phyloP scores from a whole-genome alignment of 1,139 yeast genomes.

The Wickerhamomyces sp. region DNA sequence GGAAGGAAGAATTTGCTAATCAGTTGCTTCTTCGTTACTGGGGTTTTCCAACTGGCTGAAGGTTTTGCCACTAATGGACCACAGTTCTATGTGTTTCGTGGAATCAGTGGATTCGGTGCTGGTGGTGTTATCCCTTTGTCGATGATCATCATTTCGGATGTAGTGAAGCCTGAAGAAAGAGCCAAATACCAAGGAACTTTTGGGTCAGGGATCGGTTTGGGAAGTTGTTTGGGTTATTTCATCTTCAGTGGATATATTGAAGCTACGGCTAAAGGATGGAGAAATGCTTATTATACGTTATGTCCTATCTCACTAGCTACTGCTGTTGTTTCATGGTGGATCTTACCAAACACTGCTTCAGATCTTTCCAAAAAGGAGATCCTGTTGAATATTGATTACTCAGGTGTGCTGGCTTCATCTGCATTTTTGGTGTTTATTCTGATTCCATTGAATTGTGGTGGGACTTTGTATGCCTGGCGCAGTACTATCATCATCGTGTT shows the following conservation, averaged over 20 bases:
- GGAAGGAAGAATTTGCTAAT: conserved; percentile 32
- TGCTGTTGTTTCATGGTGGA: conserved; percentile 11
- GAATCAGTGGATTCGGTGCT: conserved; percentile 34
- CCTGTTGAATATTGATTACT: conserved; percentile 42
- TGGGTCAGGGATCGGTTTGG: conserved; percentile 46
- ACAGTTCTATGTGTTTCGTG: conserved; percentile 32
- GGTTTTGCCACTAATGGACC: conserved; percentile 28
- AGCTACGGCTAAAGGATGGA: conserved; percentile 31
- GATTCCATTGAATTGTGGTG: conserved; percentile 51
- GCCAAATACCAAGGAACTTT: conserved; percentile 37
- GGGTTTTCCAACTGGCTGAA: conserved; percentile 27
- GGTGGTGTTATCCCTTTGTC: conserved; percentile 34
- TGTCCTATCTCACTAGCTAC: conserved; percentile 38
- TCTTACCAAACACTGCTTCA: conserved; percentile 16
- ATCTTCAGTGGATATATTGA: conserved; percentile 44
- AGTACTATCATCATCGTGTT: conserved; percentile 43
- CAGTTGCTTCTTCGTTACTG: conserved; percentile 31
- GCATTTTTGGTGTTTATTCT: conserved; percentile 39
- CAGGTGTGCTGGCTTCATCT: conserved; percentile 43
- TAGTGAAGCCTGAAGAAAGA: conserved; percentile 32
- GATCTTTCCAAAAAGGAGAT: conserved; percentile 20
- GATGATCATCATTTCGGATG: conserved; percentile 33
- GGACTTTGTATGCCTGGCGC: conserved; percentile 45
- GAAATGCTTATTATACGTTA: conserved; percentile 37
- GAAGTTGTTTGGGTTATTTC: conserved; percentile 52